Evolutionary conservation across 2,329 filamentous ascomycete genomes (phyloP).

Genomic region (Dryadomyces sulphureus): DNA sequence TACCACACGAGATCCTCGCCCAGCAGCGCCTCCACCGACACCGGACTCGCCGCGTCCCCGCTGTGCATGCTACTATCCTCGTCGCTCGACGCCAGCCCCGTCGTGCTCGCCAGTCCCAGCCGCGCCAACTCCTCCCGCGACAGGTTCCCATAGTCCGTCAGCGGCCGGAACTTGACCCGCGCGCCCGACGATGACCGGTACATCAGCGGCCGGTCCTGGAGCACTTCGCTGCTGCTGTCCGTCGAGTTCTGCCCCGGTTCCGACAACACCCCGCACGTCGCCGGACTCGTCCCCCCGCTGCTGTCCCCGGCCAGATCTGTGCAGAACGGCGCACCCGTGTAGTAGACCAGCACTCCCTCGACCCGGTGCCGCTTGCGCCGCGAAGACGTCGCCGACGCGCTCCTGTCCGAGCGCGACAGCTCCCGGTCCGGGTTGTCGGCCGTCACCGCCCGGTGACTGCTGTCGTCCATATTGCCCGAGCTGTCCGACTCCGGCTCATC

Average conservation of each 20-base stretch:
- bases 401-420: conserved; percentile 32
- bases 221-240: conserved; percentile 9
- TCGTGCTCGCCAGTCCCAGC: neutral
- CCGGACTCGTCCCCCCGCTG: conserved; percentile 27
- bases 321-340: conserved; percentile 65
- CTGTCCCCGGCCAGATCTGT: conserved; percentile 61
- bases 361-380: conserved; percentile 38
- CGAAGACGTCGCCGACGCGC: conserved; percentile 31
- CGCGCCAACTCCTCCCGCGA: conserved; percentile 8
- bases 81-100: neutral
- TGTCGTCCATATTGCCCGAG: conserved; percentile 32
- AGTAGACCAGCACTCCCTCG: conserved; percentile 71
- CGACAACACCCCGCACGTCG: conserved; percentile 33
- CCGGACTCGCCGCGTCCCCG: neutral
- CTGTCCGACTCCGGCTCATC: conserved; percentile 22
- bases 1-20: conserved; percentile 14
- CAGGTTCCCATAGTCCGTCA: conserved; percentile 23
- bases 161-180: conserved; percentile 29
- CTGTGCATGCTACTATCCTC: neutral
- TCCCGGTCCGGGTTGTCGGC: conserved; percentile 20
- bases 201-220: conserved; percentile 13
- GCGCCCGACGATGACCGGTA: conserved; percentile 36
- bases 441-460: conserved; percentile 24
- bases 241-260: conserved; percentile 20
- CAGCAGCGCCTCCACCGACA: neutral